Percentiles rank a stretch among this genome's conserved stretches.
phyloP scores from a whole-genome alignment of 2,329 filamentous ascomycete species.

The Trichoderma arundinaceum region DNA sequence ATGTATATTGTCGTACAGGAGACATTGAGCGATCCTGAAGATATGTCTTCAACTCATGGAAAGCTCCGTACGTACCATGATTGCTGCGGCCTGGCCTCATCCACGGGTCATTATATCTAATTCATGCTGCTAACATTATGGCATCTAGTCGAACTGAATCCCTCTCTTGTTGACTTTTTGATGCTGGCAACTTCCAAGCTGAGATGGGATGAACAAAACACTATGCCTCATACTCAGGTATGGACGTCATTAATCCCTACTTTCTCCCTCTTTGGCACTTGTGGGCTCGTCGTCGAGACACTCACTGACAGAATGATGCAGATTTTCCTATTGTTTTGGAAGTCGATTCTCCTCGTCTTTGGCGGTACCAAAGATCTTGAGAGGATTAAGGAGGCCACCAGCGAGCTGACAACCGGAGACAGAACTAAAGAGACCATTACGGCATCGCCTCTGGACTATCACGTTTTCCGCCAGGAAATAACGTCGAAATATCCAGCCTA shows the following conservation, averaged over 20 bases:
- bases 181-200: conserved; percentile 71
- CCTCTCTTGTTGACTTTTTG: conserved; percentile 73
- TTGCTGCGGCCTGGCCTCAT: not conserved
- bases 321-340: conserved; percentile 88
- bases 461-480: conserved; percentile 94
- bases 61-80: conserved; percentile 56
- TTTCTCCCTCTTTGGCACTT: conserved; percentile 33
- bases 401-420: conserved; percentile 62
- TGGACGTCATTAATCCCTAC: conserved; percentile 33
- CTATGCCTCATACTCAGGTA: conserved; percentile 68
- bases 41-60: conserved; percentile 53
- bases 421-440: conserved; percentile 81
- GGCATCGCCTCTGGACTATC: conserved; percentile 93
- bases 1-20: conserved; percentile 66
- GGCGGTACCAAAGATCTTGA: conserved; percentile 77
- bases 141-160: conserved; percentile 60
- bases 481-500: conserved; percentile 98
- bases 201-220: conserved; percentile 72
- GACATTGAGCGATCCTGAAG: conserved; percentile 57
- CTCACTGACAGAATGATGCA: conserved; percentile 40
- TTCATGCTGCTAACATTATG: conserved; percentile 34
- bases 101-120: not conserved
- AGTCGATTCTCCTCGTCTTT: conserved; percentile 83
- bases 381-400: conserved; percentile 73
- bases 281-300: conserved; percentile 30